Percentiles rank a stretch among this genome's conserved stretches.
Conservation (phyloP, 208 protist genomes). For the Leishmania lainsoni region DNA sequence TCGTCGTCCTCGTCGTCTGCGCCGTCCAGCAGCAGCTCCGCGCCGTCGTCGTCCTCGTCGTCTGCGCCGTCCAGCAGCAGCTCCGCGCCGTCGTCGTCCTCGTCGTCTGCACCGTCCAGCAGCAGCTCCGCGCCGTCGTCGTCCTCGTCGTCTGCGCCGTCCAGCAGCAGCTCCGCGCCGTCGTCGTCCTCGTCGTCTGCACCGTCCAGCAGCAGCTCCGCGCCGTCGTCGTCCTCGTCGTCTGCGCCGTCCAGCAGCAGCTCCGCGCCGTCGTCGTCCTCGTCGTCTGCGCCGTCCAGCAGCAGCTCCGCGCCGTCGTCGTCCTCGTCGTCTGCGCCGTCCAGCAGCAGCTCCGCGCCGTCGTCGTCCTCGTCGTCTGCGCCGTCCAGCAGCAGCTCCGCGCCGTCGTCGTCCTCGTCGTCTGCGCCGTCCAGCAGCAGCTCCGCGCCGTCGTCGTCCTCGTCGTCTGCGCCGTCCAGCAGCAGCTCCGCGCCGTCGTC, state of each 20-base stretch:
- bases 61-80: neutral
- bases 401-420: neutral
- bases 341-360: conserved; percentile 1
- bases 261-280: neutral
- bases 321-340: neutral
- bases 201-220: neutral
- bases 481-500: neutral
- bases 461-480: neutral
- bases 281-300: neutral
- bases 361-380: neutral
- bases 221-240: neutral
- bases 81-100: neutral
- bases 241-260: no score
- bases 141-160: neutral
- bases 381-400: conserved; percentile 1
- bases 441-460: neutral
- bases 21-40: no score
- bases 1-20: no score
- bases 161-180: neutral
- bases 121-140: neutral
- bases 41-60: no score
- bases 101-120: neutral
- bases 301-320: neutral
- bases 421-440: conserved; percentile 1
- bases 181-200: neutral